These are phyloP conservation scores for Musa acuminata DNA, from an alignment of 176 grass and related monocot species.

Conservation along the genomic window DNA sequence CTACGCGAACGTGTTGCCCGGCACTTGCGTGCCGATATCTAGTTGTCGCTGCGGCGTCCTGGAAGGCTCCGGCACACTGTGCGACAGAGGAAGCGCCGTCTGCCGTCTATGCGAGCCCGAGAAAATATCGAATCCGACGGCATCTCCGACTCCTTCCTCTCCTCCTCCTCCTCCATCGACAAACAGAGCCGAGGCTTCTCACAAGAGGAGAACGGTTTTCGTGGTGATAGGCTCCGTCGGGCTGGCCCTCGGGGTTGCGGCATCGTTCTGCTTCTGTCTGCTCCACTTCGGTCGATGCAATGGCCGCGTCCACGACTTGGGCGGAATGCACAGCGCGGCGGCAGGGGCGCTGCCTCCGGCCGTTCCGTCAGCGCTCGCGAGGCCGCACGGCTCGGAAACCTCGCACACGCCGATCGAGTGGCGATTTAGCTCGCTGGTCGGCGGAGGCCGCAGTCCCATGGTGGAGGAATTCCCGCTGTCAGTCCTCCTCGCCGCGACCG, in stretches of 20 bases:
- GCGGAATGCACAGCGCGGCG: constrained; percentile 1
- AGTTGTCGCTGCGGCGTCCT: constrained; percentile 53
- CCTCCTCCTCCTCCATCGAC: background rate
- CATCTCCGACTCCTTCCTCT: background rate
- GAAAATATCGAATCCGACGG: constrained; percentile 1
- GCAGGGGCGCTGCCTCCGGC: background rate
- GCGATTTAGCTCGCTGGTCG: constrained; percentile 16
- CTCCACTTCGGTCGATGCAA: constrained; percentile 13
- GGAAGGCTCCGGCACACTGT: constrained; percentile 54
- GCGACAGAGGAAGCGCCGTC: constrained; percentile 25
- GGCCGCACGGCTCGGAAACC: background rate
- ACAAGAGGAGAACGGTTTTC: constrained; percentile 17
- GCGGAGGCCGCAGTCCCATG: constrained; percentile 31
- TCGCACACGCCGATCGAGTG: background rate
- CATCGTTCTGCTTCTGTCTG: background rate
- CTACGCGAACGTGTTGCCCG: constrained; percentile 55
- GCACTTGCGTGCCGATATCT: constrained; percentile 36
- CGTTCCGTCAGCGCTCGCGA: constrained; percentile 1
- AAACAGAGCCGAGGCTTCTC: no score
- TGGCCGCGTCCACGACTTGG: constrained; percentile 21
- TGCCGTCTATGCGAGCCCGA: constrained; percentile 52
- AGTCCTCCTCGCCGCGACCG: constrained; percentile 40
- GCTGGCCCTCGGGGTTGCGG: constrained; percentile 15
- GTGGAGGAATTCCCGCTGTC: constrained; percentile 50
- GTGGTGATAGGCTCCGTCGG: constrained; percentile 23